Evolutionary conservation across 208 protist species (phyloP).

Genomic region (Acanthamoeba healyi): DNA sequence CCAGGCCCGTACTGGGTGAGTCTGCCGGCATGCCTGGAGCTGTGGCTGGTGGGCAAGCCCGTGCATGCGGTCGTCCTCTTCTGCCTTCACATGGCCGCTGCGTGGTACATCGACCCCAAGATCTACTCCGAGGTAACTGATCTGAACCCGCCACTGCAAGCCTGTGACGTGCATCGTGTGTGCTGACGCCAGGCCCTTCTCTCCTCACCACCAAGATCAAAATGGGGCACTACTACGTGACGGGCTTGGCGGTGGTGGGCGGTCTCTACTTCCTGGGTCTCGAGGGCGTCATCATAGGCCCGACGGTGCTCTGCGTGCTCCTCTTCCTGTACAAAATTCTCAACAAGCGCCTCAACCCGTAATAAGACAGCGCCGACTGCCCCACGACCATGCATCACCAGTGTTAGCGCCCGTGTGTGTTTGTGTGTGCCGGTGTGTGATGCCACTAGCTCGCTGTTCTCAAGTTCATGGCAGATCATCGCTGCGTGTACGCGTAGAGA

Average conservation of each 20-base stretch:
- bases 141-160: background rate
- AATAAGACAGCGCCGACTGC: no score
- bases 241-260: constrained; percentile 53
- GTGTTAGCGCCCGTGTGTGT: no score
- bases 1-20: constrained; percentile 34
- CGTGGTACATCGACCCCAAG: constrained; percentile 55
- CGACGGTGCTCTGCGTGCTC: constrained; percentile 15
- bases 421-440: no score
- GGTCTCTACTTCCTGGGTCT: constrained; percentile 63
- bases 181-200: background rate
- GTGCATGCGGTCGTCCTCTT: constrained; percentile 69
- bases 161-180: no score
- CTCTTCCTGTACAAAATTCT: constrained; percentile 74
- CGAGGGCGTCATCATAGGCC: constrained; percentile 55
- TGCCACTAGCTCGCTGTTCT: no score
- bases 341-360: constrained; percentile 30
- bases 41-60: constrained; percentile 53
- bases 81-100: constrained; percentile 1
- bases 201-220: background rate
- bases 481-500: no score
- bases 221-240: constrained; percentile 54
- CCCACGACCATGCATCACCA: no score
- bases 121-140: constrained; percentile 35
- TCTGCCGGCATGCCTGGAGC: constrained; percentile 49
- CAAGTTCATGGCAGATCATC: no score